Evolutionary conservation across 179 eudicot species (phyloP).

Genomic region (Drosera spatulata): DNA sequence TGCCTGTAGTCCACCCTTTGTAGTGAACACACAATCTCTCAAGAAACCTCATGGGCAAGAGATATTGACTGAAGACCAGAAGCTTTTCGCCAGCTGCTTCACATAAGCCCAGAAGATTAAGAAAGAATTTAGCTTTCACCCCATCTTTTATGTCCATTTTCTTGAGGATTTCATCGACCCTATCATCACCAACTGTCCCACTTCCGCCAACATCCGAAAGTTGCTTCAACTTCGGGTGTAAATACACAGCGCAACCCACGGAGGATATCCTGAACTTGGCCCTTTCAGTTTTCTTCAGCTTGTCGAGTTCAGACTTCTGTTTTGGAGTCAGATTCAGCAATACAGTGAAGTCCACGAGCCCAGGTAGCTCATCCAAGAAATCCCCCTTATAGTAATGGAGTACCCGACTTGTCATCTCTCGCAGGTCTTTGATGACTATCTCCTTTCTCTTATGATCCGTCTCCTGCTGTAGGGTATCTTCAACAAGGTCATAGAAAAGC

Average conservation of each 20-base stretch:
- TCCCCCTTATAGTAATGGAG: conserved; percentile 82
- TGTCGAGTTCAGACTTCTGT: conserved; percentile 39
- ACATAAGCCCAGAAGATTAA: conserved; percentile 52
- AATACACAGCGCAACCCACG: conserved; percentile 41
- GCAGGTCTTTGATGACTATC: conserved; percentile 43
- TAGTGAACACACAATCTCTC: conserved; percentile 38
- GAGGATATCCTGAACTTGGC: conserved; percentile 43
- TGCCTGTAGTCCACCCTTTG: conserved; percentile 53
- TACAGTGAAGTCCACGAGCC: conserved; percentile 70
- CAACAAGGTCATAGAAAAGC: conserved; percentile 50
- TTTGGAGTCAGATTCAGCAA: conserved; percentile 43
- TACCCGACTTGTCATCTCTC: conserved; percentile 80
- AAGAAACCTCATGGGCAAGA: conserved; percentile 66
- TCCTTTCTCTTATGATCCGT: conserved; percentile 40
- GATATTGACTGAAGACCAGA: no score
- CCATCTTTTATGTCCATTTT: conserved; percentile 54
- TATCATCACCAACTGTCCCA: conserved; percentile 21
- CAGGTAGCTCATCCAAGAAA: conserved; percentile 74
- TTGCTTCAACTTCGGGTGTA: conserved; percentile 49
- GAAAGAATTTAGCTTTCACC: conserved; percentile 76
- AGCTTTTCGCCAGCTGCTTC: conserved; percentile 62
- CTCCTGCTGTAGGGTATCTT: conserved; percentile 47
- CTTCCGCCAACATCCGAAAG: conserved; percentile 28
- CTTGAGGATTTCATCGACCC: conserved; percentile 33
- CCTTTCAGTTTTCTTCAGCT: conserved; percentile 29